Evolutionary conservation across 768 basidiomycete genomes (phyloP), one percentile per base, ranked within the genome.

Genomic region (Termitomyces sp.): DNA sequence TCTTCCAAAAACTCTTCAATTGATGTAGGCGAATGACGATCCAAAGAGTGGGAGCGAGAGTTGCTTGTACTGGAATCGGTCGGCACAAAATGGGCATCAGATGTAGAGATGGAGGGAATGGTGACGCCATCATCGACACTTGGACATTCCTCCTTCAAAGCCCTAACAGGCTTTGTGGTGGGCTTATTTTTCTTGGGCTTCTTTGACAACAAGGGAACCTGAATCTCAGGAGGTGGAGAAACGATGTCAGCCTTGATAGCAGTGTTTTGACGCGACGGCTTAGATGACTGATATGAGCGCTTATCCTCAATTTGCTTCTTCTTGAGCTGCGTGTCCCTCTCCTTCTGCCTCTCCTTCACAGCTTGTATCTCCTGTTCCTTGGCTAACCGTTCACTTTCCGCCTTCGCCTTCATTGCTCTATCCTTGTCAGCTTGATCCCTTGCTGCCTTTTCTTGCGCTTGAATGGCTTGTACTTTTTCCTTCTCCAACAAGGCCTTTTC

Each of bases 171-270:
- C 63, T 85, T 87, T 51, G 81, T 58, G 45, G 78, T 62, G 0
- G 88, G 87, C 64, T 86, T 91, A 64, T 76, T 88, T 70, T 92
- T 92, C 78, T 91, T 92, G 5, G 90, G 87, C 71, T 90, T 86
- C 70, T 86, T 91, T 24, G 90, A 91, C 41, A 90, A 74, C 34
- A 92, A 81, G 18, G 90, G 89, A 12, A 83, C 84, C 65, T 91
- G 90, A 3, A 76, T 65, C 5, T 70, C 66, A n/a, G 75, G 71
- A 46, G 49, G 57, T 9, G 57, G 48, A 26, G 58, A 50, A 22
- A 58, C 53, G 73, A 54, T 63, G 58, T 50, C 61, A 59, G 61
- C 62, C 37, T 60, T 67, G 66, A 47, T 26, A 29, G 50, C 39
- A 22, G 16, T 24, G 45, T 20, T 36, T 26, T 37, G 55, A 39